Percentiles rank a stretch among this genome's conserved stretches.
Conservation (phyloP, 768 basidiomycete genomes). For the Calocera cornea region DNA sequence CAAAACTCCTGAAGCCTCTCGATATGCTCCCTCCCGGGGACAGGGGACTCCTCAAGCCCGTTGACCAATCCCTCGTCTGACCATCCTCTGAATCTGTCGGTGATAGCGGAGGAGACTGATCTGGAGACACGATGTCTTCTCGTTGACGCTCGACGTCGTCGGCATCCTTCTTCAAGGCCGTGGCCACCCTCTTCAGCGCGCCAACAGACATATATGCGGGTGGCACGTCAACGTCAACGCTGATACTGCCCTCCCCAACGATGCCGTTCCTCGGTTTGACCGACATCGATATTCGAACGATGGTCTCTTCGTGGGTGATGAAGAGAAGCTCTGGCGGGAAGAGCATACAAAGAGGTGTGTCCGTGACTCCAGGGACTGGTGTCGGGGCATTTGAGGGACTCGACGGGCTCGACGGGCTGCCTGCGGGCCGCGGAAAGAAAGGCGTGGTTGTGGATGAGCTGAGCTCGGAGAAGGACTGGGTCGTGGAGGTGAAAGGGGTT, state of each 20-base stretch:
- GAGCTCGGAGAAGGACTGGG: not conserved
- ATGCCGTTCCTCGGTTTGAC: not conserved
- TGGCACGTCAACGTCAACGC: not conserved
- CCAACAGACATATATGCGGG: constrained; percentile 2
- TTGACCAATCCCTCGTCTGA: not conserved
- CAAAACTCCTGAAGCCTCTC: not conserved
- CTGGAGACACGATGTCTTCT: not conserved
- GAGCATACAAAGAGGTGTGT: not conserved
- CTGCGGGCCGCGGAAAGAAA: not conserved
- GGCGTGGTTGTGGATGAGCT: not conserved
- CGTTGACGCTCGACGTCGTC: not conserved
- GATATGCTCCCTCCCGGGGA: constrained; percentile 1
- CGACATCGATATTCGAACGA: not conserved
- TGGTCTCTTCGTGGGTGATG: not conserved
- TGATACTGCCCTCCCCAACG: not conserved
- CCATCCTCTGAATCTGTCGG: constrained; percentile 1
- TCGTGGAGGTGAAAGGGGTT: not conserved
- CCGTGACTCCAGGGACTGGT: not conserved
- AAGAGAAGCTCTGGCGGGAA: not conserved
- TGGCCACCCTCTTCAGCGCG: not conserved
- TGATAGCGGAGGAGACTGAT: not conserved
- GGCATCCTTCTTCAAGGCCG: not conserved
- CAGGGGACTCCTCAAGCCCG: not conserved
- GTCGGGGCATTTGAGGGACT: not conserved
- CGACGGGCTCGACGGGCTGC: not conserved